Conservation (phyloP, 257 asterid species). For the Knoxia roxburghii region DNA sequence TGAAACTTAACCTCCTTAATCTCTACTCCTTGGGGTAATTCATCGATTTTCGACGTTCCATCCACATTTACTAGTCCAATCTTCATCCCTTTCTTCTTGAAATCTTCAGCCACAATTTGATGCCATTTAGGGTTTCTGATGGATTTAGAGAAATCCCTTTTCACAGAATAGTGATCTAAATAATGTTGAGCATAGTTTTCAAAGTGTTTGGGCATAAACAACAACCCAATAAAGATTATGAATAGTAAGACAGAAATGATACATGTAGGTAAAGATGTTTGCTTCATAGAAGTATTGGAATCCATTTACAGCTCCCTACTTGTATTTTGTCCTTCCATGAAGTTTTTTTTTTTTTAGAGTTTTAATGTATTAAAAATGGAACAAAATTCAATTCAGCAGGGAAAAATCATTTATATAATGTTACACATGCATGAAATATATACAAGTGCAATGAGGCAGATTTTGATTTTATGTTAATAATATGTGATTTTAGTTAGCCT, state of each 20-base stretch:
- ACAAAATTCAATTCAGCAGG: neutral
- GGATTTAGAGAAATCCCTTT: conserved; percentile 9
- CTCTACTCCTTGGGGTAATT: conserved; percentile 8
- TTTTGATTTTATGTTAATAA: too few relatives aligned
- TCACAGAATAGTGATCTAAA: conserved; percentile 2
- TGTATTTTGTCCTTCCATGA: neutral
- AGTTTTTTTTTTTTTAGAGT: neutral
- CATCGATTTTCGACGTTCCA: neutral
- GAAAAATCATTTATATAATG: neutral
- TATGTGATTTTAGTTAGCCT: too few relatives aligned
- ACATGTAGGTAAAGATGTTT: neutral
- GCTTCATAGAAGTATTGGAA: conserved; percentile 3
- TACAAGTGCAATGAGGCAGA: too few relatives aligned
- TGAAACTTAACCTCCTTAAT: conserved; percentile 14
- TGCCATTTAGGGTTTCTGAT: conserved; percentile 33
- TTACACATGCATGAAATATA: neutral
- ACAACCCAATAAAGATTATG: conserved; percentile 17
- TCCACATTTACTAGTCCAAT: conserved; percentile 33
- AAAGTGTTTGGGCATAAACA: conserved; percentile 16
- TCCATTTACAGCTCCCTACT: conserved; percentile 8
- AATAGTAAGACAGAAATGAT: neutral
- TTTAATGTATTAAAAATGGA: neutral
- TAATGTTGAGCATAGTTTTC: neutral
- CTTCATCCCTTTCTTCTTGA: conserved; percentile 17
- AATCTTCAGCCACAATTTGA: conserved; percentile 15